A percentile compares a stretch with the other conserved stretches of the same genome.
phyloP scores from a whole-genome alignment of 371 early-diverging fungal genomes.

The Mortierella sp. region DNA sequence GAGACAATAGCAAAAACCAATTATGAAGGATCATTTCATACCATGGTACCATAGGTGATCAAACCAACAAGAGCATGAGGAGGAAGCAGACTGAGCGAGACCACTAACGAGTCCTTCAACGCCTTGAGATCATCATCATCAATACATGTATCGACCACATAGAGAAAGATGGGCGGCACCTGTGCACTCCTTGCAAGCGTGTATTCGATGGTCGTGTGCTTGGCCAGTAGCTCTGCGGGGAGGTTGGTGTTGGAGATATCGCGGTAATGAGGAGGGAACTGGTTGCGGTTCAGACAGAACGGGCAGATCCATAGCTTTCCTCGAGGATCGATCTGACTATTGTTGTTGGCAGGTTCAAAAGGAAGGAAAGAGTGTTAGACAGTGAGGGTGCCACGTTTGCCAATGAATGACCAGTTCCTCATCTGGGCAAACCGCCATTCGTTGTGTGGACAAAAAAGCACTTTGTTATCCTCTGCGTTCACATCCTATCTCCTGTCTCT shows the following conservation, averaged over 20 bases:
- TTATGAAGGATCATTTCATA: constrained; percentile 54
- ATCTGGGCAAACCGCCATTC: background rate
- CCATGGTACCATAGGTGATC: constrained; percentile 99
- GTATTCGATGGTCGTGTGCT: constrained; percentile 99
- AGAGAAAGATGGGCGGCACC: constrained; percentile 96
- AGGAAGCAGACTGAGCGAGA: constrained; percentile 93
- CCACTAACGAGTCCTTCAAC: constrained; percentile 94
- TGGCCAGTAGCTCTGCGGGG: constrained; percentile 95
- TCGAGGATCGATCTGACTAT: constrained; percentile 93
- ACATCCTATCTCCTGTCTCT: too few relatives aligned
- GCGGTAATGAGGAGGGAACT: constrained; percentile 98
- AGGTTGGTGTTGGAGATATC: constrained; percentile 96
- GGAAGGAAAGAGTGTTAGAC: background rate
- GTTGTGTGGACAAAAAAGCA: too few relatives aligned
- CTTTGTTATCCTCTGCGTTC: too few relatives aligned
- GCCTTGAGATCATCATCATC: constrained; percentile 97
- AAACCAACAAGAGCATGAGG: constrained; percentile 97
- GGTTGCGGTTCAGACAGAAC: constrained; percentile 98
- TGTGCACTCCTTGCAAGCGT: constrained; percentile 85
- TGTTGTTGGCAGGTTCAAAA: background rate
- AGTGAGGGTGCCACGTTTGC: background rate
- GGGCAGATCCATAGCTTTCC: constrained; percentile 99
- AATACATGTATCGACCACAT: constrained; percentile 98
- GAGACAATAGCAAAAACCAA: constrained; percentile 14
- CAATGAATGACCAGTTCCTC: background rate